Conservation (phyloP, 371 early-diverging fungal species). For the Fennellomyces sp. region DNA sequence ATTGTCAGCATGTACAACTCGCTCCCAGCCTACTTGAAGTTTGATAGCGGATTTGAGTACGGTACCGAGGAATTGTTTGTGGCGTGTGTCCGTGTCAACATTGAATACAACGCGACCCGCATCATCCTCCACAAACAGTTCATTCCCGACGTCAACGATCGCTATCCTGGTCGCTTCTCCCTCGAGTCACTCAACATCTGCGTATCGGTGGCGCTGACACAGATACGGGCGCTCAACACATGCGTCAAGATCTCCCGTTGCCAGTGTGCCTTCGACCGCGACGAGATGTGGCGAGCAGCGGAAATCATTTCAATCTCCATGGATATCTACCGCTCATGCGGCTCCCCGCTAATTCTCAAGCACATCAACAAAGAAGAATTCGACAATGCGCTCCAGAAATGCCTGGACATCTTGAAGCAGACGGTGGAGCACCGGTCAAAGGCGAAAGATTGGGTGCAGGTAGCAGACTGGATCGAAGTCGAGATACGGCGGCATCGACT, state of each 20-base stretch:
- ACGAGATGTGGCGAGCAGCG: conserved; percentile 46
- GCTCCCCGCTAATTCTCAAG: conserved; percentile 24
- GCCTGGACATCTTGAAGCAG: conserved; percentile 26
- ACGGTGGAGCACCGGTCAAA: conserved; percentile 32
- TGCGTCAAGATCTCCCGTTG: conserved; percentile 25
- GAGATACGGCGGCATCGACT: conserved; percentile 43
- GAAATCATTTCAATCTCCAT: conserved; percentile 41
- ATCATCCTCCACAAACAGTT: conserved; percentile 51
- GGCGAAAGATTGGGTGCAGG: conserved; percentile 39
- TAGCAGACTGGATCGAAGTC: conserved; percentile 44
- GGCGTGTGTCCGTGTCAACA: conserved; percentile 44
- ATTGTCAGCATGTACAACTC: conserved; percentile 25
- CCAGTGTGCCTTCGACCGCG: conserved; percentile 49
- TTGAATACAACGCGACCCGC: conserved; percentile 49
- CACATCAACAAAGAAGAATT: conserved; percentile 26
- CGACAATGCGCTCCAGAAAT: conserved; percentile 31
- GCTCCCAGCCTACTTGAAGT: conserved; percentile 41
- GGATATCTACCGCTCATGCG: conserved; percentile 38
- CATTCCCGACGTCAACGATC: conserved; percentile 41
- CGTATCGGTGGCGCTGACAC: conserved; percentile 29
- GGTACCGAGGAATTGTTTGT: conserved; percentile 39
- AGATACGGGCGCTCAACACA: conserved; percentile 34
- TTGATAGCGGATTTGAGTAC: conserved; percentile 51
- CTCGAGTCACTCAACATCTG: conserved; percentile 49
- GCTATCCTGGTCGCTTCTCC: conserved; percentile 30